phyloP scores from a whole-genome alignment of 2,329 filamentous ascomycete species.

The Amauroascus verrucosus region DNA sequence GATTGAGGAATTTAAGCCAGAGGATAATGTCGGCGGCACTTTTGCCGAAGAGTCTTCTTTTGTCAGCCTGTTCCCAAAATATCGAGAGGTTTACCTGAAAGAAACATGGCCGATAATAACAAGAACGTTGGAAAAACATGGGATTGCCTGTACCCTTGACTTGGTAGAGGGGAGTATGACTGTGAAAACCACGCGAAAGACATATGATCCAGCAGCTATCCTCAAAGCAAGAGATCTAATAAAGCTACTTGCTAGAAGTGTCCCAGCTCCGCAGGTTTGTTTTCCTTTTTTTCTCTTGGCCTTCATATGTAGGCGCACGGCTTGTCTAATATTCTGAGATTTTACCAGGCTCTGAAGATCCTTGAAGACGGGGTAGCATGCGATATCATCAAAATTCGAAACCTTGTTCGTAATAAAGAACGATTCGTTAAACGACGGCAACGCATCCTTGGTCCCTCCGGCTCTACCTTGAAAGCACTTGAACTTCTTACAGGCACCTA shows the following conservation, averaged over 20 bases:
- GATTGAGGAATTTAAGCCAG: slow-evolving; percentile 72
- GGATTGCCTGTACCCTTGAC: slow-evolving; percentile 85
- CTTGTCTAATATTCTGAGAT: background rate
- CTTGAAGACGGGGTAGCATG: slow-evolving; percentile 83
- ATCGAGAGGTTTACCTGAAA: slow-evolving; percentile 86
- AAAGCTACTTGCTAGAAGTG: slow-evolving; percentile 80
- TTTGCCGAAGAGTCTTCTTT: slow-evolving; percentile 94
- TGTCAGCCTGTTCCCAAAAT: slow-evolving; percentile 76
- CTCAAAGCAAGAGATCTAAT: slow-evolving; percentile 90
- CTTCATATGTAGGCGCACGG: background rate
- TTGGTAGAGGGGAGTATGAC: slow-evolving; percentile 94
- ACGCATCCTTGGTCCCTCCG: slow-evolving; percentile 80
- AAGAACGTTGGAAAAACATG: slow-evolving; percentile 70
- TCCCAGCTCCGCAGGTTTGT: slow-evolving; percentile 66
- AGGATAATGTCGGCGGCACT: slow-evolving; percentile 74
- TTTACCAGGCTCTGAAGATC: slow-evolving; percentile 64
- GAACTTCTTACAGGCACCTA: slow-evolving; percentile 87
- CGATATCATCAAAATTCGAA: slow-evolving; percentile 93
- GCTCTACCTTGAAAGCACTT: slow-evolving; percentile 85
- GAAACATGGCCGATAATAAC: slow-evolving; percentile 91
- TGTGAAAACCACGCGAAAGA: slow-evolving; percentile 86
- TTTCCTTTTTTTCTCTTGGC: background rate
- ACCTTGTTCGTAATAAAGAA: slow-evolving; percentile 83
- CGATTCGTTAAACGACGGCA: slow-evolving; percentile 91
- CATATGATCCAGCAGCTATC: slow-evolving; percentile 83